Base-by-base conservation (phyloP, 306 rosid genomes). In the Cercis canadensis region DNA sequence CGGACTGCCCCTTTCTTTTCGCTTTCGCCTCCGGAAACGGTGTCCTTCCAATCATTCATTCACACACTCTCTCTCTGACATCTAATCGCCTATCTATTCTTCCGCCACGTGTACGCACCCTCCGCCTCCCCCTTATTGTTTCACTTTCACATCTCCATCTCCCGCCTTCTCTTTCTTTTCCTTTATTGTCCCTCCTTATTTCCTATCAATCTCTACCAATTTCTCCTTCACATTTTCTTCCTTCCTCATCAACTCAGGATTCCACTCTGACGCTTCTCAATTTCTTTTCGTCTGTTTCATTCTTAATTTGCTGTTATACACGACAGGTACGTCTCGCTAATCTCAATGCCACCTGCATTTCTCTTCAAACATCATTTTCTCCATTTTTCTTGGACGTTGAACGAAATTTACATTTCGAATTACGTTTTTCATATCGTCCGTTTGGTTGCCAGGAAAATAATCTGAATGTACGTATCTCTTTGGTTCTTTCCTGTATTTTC, bases 21-120 rank as follows among this genome's bases (percentile, higher is more conserved):
- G n/a, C n/a, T n/a, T n/a, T n/a, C n/a, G n/a, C 74, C 46, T 47
- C 78, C 84, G 81, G 0, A 65, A 75, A 70, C 15, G 4, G 3
- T 14, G 81, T 63, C 67, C 57, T 58, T 75, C 78, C 78, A 29
- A 5, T 37, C 43, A 37, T 37, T 37, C 10, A 24, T 37, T 37
- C 43, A 5, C 7, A 4, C 39, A 7, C 39, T 34, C 5, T 15
- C 78, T 52, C 68, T 59, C 65, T 60, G 7, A 43, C 70, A 73
- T 52, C 55, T 36, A 62, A 36, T 52, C 18, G 41, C 12, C 39
- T 54, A 50, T 31, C 49, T 41, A 60, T 43, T 11, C 15, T 53
- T 36, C 11, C 15, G 34, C 76, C 62, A 57, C 74, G 69, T 80
- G 84, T 69, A 44, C 3, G 24, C 7, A 4, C 4, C 39, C 39